Base-by-base conservation (phyloP, 306 rosid genomes). In the Prunus campanulata region DNA sequence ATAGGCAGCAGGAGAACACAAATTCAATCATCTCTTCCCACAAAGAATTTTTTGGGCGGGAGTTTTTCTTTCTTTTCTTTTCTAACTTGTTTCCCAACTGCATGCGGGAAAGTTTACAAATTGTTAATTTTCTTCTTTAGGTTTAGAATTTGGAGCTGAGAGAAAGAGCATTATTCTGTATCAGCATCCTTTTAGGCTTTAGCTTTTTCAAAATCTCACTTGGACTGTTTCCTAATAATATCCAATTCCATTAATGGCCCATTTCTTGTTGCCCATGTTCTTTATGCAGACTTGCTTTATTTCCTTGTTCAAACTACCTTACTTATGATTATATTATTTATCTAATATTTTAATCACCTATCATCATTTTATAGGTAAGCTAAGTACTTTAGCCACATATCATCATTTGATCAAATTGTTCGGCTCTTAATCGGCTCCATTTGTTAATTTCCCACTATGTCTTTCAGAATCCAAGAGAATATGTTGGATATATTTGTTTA, bases 391-490 rank as follows among this genome's bases (percentile, higher is more conserved):
- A 74, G 70, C 66, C 75, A 27, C 65, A 56, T 7, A 74, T 55
- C 76, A 79, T 77, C 71, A 74, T 85, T 79, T 50, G 61, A 77
- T 55, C 68, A 65, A 35, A 59, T 71, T 65, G 70, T 59, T 84
- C 72, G 32, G 27, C 63, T 71, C 39, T 22, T 32, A 48, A 13
- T 65, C 55, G 54, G 77, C 79, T 60, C 72, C 57, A 68, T 72
- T 80, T 20, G 39, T 60, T 76, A 22, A 76, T 66, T 60, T 73
- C 35, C 60, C 64, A 29, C 64, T 56, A 62, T 4, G 64, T 65
- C 73, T 70, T 74, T 61, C 52, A 77, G 82, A 81, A 83, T 82
- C 86, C 51, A 69, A 78, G 65, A 83, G 57, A 68, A 75, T 74
- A 81, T 64, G 67, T 64, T 25, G 46, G 78, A 73, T 59, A 73